These are phyloP conservation scores for Phytophthora chlamydospora DNA, from an alignment of 352 stramenopile species.

Conservation along the genomic window DNA sequence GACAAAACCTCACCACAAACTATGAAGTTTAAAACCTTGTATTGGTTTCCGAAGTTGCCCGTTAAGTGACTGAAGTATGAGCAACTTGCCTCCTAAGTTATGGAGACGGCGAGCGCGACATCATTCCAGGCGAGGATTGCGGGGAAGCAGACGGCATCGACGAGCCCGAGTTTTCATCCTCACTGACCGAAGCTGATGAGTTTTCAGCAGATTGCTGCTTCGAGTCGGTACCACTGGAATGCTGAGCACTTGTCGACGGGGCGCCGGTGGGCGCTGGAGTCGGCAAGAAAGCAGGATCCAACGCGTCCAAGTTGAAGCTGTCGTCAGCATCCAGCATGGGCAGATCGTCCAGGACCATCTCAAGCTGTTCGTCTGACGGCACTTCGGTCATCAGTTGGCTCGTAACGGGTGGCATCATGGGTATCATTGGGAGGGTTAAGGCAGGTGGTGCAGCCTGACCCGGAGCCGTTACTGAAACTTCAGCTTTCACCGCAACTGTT, in stretches of 20 bases:
- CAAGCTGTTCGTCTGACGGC: slow-evolving; percentile 75
- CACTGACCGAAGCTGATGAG: slow-evolving; percentile 45
- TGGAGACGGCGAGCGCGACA: slow-evolving; percentile 66
- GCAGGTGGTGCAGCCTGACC: not conserved
- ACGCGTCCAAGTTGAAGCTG: slow-evolving; percentile 54
- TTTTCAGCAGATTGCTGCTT: slow-evolving; percentile 55
- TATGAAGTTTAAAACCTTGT: too few relatives aligned
- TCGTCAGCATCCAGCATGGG: slow-evolving; percentile 78
- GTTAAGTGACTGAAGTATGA: too few relatives aligned
- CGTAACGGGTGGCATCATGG: slow-evolving; percentile 33
- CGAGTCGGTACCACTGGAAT: slow-evolving; percentile 26
- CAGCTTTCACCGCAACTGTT: slow-evolving; percentile 17
- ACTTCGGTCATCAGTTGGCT: slow-evolving; percentile 47
- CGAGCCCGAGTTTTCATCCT: slow-evolving; percentile 67
- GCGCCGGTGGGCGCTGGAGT: slow-evolving; percentile 23
- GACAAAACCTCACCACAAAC: too few relatives aligned
- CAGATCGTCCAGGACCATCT: slow-evolving; percentile 72
- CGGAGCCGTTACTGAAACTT: slow-evolving; percentile 8
- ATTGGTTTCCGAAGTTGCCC: too few relatives aligned
- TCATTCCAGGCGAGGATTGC: slow-evolving; percentile 53
- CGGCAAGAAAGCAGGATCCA: slow-evolving; percentile 41
- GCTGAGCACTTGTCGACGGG: slow-evolving; percentile 9
- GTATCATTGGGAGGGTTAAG: slow-evolving; percentile 30
- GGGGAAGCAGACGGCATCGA: slow-evolving; percentile 64
- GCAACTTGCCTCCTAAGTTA: slow-evolving; percentile 17